Conservation (phyloP, 2,329 filamentous ascomycete species). For the Botryotinia calthae region DNA sequence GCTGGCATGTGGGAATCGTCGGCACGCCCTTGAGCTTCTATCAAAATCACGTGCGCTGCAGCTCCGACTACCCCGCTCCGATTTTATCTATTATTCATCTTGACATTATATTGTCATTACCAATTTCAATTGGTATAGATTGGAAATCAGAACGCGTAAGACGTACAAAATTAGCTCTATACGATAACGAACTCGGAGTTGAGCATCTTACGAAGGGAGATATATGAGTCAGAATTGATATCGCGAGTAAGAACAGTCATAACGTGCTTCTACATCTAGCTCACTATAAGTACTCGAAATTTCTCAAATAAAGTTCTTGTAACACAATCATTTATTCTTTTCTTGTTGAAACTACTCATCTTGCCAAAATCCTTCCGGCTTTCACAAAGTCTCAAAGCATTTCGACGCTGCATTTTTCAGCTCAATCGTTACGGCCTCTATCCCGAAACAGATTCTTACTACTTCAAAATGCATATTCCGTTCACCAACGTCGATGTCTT, state of each 20-base stretch:
- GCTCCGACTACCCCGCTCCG: background rate
- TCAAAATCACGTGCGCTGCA: background rate
- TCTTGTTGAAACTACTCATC: background rate
- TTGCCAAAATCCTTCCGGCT: background rate
- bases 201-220: background rate
- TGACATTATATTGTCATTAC: background rate
- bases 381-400: background rate
- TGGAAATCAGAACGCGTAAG: background rate
- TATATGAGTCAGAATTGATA: conserved; percentile 7
- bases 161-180: background rate
- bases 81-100: background rate
- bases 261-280: background rate
- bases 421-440: background rate
- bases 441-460: too few species aligned
- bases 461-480: conserved; percentile 38
- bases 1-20: background rate
- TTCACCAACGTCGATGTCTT: conserved; percentile 49
- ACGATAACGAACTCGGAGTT: background rate
- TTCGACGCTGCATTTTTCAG: background rate
- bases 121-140: too few species aligned
- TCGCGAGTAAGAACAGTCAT: background rate
- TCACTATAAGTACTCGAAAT: background rate
- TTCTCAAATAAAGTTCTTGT: background rate
- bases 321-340: background rate
- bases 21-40: background rate